Evolutionary conservation across 257 asterid species (phyloP).

Genomic region (Eustoma russellianum): DNA sequence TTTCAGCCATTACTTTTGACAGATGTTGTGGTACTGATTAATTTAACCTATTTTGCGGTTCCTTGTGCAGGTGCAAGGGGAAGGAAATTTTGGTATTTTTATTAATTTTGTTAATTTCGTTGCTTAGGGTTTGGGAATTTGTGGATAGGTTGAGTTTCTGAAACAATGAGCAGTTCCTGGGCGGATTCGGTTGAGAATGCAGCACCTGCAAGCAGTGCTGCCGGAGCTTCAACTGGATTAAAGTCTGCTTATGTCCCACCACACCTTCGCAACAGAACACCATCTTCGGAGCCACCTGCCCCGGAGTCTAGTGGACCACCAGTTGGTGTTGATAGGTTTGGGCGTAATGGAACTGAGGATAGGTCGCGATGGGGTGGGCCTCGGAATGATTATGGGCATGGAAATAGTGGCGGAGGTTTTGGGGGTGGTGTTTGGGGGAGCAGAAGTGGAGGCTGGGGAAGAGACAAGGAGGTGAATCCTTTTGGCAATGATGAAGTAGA

Average conservation of each 20-base stretch:
- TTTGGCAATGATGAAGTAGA: conserved; percentile 51
- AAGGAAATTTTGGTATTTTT: not conserved
- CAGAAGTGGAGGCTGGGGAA: conserved; percentile 48
- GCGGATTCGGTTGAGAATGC: conserved; percentile 73
- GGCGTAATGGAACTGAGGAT: conserved; percentile 37
- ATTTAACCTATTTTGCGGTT: not conserved
- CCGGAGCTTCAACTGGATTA: conserved; percentile 35
- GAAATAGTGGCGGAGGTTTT: conserved; percentile 41
- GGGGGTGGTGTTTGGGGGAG: conserved; percentile 34
- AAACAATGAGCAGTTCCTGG: conserved; percentile 63
- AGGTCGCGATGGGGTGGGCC: conserved; percentile 52
- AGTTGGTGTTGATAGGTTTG: conserved; percentile 42
- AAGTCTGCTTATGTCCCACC: conserved; percentile 76
- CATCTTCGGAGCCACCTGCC: conserved; percentile 41
- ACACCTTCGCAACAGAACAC: conserved; percentile 62
- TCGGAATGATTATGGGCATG: conserved; percentile 50
- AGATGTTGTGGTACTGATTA: not conserved
- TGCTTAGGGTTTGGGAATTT: not conserved
- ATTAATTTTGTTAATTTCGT: not conserved
- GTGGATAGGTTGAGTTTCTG: conserved; percentile 3
- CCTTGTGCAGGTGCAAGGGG: not conserved
- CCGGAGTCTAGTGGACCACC: conserved; percentile 47
- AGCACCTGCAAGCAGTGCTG: conserved; percentile 32
- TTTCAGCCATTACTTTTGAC: not conserved
- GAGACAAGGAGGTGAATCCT: conserved; percentile 75